Percentiles rank a stretch among this genome's conserved stretches.
phyloP scores from a whole-genome alignment of 495 filamentous ascomycete genomes.

The Trichoderma reesei region DNA sequence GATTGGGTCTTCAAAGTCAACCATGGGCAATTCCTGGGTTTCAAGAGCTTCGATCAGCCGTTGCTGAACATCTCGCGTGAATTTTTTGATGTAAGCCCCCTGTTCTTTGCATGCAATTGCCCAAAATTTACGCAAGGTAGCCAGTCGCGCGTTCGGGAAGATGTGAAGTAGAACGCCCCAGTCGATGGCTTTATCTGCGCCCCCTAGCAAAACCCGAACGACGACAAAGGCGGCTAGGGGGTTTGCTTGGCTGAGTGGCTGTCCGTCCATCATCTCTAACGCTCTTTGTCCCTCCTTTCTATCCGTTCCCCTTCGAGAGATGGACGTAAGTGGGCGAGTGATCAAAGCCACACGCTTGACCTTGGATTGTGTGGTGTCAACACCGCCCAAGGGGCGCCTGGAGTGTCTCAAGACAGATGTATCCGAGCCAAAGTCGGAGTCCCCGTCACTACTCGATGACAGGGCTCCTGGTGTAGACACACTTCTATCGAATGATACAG shows the following conservation, averaged over 20 bases:
- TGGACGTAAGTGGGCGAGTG: neutral
- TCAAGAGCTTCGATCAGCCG: slow-evolving; percentile 69
- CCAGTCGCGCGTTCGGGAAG: slow-evolving; percentile 52
- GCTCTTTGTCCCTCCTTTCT: slow-evolving; percentile 34
- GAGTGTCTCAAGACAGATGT: neutral
- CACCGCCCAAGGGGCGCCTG: neutral
- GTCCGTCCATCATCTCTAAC: neutral
- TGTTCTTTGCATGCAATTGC: slow-evolving; percentile 46
- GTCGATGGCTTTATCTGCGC: slow-evolving; percentile 56
- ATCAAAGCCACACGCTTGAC: neutral
- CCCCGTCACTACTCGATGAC: neutral
- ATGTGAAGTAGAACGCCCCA: slow-evolving; percentile 61
- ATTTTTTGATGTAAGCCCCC: slow-evolving; percentile 50
- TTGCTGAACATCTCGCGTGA: slow-evolving; percentile 69
- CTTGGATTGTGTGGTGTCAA: neutral
- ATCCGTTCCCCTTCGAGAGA: neutral
- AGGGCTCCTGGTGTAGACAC: neutral
- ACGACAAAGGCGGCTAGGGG: slow-evolving; percentile 59
- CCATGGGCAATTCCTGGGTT: slow-evolving; percentile 50
- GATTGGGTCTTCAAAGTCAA: slow-evolving; percentile 63
- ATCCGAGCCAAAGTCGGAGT: neutral
- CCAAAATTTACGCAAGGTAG: slow-evolving; percentile 53
- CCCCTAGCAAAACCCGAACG: slow-evolving; percentile 63
- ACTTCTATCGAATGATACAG: neutral
- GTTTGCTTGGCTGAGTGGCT: neutral